Conservation (phyloP, 176 grass and related monocot species). For the Pontederia paniculata region DNA sequence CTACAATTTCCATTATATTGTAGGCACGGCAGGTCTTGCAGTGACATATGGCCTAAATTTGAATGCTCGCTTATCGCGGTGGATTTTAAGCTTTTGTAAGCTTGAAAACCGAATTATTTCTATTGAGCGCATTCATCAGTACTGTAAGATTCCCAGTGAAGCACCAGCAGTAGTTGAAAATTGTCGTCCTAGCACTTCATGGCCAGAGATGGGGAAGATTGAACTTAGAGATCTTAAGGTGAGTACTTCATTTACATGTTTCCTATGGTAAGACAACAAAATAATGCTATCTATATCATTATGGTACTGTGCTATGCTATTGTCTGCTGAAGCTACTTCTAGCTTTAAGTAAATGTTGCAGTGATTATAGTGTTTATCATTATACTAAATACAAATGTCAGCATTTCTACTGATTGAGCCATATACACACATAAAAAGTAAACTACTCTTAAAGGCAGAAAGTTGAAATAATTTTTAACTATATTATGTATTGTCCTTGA, state of each 20-base stretch:
- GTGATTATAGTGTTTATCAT: no score
- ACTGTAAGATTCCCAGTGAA: conserved; percentile 81
- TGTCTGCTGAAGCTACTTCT: background rate
- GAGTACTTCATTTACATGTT: conserved; percentile 3
- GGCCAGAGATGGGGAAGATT: conserved; percentile 75
- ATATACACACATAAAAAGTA: no score
- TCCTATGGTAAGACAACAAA: conserved; percentile 12
- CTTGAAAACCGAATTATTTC: conserved; percentile 97
- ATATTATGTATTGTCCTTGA: no score
- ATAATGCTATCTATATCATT: background rate
- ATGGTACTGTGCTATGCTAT: background rate
- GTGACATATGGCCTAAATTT: conserved; percentile 94
- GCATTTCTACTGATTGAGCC: no score
- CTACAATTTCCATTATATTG: conserved; percentile 7
- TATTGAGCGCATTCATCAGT: conserved; percentile 95
- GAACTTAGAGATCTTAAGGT: conserved; percentile 92
- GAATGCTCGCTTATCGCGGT: conserved; percentile 88
- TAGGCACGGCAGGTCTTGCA: conserved; percentile 93
- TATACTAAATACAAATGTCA: no score
- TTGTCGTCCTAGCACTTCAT: conserved; percentile 33
- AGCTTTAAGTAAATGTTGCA: background rate
- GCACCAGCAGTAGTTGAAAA: conserved; percentile 59
- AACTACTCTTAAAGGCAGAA: no score
- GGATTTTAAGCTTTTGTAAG: conserved; percentile 99
- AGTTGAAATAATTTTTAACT: no score